These are phyloP conservation scores for Chalciporus piperatus DNA, from an alignment of 768 basidiomycete species.

Conservation along the genomic window DNA sequence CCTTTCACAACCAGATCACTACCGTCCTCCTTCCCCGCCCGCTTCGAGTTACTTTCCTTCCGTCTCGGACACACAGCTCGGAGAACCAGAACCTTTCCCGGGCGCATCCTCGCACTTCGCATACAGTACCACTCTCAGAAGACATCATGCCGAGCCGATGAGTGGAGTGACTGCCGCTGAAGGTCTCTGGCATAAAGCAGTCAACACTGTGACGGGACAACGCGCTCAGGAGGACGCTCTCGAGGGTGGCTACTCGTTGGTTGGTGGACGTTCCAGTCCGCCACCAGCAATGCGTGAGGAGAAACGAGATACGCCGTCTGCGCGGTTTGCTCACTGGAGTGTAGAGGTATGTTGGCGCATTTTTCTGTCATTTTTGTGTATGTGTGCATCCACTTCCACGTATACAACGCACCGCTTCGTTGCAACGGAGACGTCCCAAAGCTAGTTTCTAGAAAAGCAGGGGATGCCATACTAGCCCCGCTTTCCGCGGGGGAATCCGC, in stretches of 20 bases:
- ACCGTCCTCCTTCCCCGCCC: conserved; percentile 58
- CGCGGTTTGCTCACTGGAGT: conserved; percentile 64
- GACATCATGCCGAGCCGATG: conserved; percentile 53
- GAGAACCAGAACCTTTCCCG: conserved; percentile 55
- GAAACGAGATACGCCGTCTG: conserved; percentile 54
- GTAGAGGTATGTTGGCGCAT: conserved; percentile 49
- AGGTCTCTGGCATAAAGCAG: conserved; percentile 45
- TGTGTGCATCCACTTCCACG: background rate
- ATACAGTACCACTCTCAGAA: conserved; percentile 74
- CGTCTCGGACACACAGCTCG: conserved; percentile 45
- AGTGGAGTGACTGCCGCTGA: conserved; percentile 46
- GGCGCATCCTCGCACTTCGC: conserved; percentile 75
- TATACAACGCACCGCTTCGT: background rate
- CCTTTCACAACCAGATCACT: conserved; percentile 13
- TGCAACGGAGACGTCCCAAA: no score
- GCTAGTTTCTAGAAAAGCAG: conserved; percentile 6
- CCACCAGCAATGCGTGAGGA: conserved; percentile 29
- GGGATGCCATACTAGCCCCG: conserved; percentile 15
- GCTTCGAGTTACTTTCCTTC: conserved; percentile 79
- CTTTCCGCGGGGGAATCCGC: background rate
- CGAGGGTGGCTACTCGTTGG: conserved; percentile 40
- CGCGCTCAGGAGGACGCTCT: conserved; percentile 20
- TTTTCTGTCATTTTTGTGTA: background rate
- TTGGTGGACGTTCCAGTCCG: conserved; percentile 17
- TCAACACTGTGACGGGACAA: conserved; percentile 34